Percentiles rank a stretch among this genome's conserved stretches.
Evolutionary conservation across 176 grass and related monocot genomes (phyloP).

Genomic region (Rhynchospora breviuscula): DNA sequence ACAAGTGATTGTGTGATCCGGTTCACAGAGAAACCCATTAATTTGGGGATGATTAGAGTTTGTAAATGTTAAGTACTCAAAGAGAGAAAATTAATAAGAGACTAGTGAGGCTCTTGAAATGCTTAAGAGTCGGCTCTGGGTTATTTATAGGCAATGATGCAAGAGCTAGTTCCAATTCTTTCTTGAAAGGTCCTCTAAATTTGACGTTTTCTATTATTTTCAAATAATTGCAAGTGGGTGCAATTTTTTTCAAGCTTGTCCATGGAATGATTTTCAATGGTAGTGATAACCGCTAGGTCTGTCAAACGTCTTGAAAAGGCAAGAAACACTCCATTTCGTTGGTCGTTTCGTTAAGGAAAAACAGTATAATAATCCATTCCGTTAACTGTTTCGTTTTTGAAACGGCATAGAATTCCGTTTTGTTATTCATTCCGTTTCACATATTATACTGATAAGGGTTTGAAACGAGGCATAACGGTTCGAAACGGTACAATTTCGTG

Average conservation of each 20-base stretch:
- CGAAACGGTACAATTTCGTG: no score
- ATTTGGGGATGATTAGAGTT: not conserved
- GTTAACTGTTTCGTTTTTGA: no score
- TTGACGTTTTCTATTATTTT: not conserved
- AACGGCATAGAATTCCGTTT: no score
- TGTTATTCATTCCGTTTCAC: no score
- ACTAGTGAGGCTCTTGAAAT: conserved; percentile 14
- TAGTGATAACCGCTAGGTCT: no score
- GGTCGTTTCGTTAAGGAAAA: no score
- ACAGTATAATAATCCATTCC: no score
- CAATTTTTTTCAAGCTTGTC: not conserved
- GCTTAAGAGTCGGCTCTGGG: not conserved
- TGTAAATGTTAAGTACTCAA: not conserved
- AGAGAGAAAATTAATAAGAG: conserved; percentile 1
- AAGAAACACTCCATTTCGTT: no score
- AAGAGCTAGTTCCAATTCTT: not conserved
- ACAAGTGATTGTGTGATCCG: conserved; percentile 35
- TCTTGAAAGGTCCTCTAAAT: not conserved
- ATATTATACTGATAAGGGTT: no score
- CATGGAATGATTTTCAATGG: not conserved
- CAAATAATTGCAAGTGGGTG: not conserved
- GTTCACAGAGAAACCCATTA: conserved; percentile 22
- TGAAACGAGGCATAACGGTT: no score
- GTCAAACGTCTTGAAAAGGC: no score
- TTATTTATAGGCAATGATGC: conserved; percentile 18